Base-by-base conservation (phyloP, 306 rosid species). In the Elaeagnus macrophylla region DNA sequence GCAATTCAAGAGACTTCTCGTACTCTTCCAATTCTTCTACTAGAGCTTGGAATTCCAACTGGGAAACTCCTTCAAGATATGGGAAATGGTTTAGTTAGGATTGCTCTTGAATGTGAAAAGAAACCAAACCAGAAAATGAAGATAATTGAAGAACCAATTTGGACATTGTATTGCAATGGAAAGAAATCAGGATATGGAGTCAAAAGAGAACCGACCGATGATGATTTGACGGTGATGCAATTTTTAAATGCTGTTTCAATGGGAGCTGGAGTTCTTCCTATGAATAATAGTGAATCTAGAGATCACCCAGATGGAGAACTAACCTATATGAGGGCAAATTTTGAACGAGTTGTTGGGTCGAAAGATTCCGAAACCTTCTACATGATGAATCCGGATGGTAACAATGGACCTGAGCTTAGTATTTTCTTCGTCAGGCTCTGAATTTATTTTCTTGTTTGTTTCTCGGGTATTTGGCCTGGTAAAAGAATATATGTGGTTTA, bases 301-400 rank as follows among this genome's bases (percentile, higher is more conserved):
- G 39, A 65, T 39, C 59, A 1, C 20, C 56, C 67, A 0, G 85
- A 78, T 1, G 90, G 87, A 7, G 94, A 90, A 11, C 10, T 90
- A 10, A 79, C 81, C 19, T 90, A 86, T 56, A 74, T 79, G 94
- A 80, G 97, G 56, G 84, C 77, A 0, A 20, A 74, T 70, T 86
- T 90, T 38, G 95, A 83, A 63, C 73, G 91, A 1, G 93, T 83
- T 7, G 57, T 78, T 5, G 97, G 95, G 37, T 86, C 97, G 0
- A 90, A 65, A 72, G 97, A 90, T 25, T 86, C 97, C 0, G 97
- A 90, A 64, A 77, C 95, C 6, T 90, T 75, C 42, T 82, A 90
- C 11, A 86, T 90, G 95, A 50, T 79, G 81, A 86, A 80, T 77
- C 97, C 91, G 5, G 90, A 90, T 4, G 83, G 72, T 1, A 81